phyloP scores from a whole-genome alignment of 164 flowering plant species.

The Cinnamomum chago region DNA sequence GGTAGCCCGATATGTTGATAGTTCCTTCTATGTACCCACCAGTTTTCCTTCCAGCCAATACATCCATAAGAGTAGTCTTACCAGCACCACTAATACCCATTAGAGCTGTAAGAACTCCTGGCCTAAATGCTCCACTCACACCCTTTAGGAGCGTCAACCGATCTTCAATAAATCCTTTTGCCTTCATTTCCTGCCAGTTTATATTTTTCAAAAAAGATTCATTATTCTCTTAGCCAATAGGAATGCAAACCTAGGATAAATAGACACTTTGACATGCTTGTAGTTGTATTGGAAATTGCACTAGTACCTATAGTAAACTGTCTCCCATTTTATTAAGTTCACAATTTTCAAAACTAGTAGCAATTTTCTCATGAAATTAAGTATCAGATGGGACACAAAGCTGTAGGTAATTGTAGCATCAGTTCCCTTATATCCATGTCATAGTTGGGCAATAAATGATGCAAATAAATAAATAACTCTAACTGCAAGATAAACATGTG shows the following conservation, averaged over 20 bases:
- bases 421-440: no score
- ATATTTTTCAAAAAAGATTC: background rate
- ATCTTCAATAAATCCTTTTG: constrained; percentile 2
- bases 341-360: background rate
- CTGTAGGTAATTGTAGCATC: no score
- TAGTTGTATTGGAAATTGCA: no score
- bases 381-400: no score
- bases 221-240: background rate
- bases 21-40: constrained; percentile 41
- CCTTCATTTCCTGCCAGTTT: constrained; percentile 8
- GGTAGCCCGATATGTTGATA: constrained; percentile 42
- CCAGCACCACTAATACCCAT: constrained; percentile 48
- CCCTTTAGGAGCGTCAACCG: background rate
- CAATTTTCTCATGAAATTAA: no score
- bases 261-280: no score
- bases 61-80: constrained; percentile 51
- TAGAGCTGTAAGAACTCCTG: constrained; percentile 8
- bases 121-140: constrained; percentile 7
- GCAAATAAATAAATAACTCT: background rate
- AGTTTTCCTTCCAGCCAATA: constrained; percentile 44
- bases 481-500: background rate
- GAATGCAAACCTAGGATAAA: background rate
- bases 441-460: no score
- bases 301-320: background rate
- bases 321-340: background rate